phyloP scores from a whole-genome alignment of 176 grass and related monocot genomes.

The Oryza meyeriana region DNA sequence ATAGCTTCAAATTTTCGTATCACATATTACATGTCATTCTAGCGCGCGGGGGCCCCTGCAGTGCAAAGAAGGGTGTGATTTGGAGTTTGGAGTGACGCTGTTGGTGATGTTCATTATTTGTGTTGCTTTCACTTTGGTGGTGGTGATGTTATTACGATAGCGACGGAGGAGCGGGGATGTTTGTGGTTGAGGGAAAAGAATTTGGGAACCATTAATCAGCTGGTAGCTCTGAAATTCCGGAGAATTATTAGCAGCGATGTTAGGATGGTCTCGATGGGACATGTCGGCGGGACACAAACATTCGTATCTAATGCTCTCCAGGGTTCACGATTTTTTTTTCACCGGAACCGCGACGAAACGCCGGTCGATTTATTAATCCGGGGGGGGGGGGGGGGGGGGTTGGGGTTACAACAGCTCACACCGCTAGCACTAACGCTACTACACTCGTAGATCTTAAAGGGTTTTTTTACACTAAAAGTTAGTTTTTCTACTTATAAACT shows the following conservation, averaged over 20 bases:
- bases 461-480: too few species aligned
- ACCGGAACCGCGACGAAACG: too few species aligned
- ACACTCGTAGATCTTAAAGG: too few species aligned
- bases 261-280: neutral
- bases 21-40: neutral
- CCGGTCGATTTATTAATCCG: too few species aligned
- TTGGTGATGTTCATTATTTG: neutral
- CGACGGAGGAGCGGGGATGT: neutral
- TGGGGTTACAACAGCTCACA: too few species aligned
- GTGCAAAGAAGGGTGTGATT: too few species aligned
- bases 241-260: neutral
- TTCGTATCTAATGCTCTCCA: neutral
- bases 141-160: neutral
- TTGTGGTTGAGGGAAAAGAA: neutral
- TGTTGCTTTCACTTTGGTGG: neutral
- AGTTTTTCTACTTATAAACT: too few species aligned
- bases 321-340: neutral
- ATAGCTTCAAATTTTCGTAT: too few species aligned
- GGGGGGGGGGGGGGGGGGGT: too few species aligned
- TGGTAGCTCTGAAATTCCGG: neutral
- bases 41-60: neutral
- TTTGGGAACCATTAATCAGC: neutral
- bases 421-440: too few species aligned
- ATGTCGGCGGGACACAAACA: neutral
- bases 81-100: neutral